A percentile compares a stretch with the other conserved stretches of the same genome.
These are phyloP conservation scores for Smallanthus sonchifolius DNA, from an alignment of 129 eudicot genomes.

Conservation along the genomic window DNA sequence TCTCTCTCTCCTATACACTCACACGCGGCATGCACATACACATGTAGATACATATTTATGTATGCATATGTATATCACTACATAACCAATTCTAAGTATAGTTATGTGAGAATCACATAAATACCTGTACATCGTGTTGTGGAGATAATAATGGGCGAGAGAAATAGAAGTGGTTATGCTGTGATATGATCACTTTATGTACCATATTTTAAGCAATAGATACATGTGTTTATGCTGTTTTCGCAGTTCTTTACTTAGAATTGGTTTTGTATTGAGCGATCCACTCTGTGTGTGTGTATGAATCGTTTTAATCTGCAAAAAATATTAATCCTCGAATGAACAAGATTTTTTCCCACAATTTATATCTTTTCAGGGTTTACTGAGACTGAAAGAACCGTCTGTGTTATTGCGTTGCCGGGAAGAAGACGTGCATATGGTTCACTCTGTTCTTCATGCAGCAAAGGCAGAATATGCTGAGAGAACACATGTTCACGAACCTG, in stretches of 20 bases:
- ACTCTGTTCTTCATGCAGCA: conserved; percentile 40
- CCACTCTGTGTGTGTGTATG: background rate
- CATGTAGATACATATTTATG: background rate
- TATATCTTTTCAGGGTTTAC: conserved; percentile 39
- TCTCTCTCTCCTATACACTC: background rate
- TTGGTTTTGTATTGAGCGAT: background rate
- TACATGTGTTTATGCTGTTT: background rate
- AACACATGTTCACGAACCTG: conserved; percentile 41
- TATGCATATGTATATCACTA: background rate
- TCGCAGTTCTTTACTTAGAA: background rate
- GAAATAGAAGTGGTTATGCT: background rate
- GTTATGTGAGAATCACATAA: background rate
- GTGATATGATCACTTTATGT: background rate
- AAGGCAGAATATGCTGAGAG: conserved; percentile 45
- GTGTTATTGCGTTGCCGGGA: conserved; percentile 53
- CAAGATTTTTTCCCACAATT: background rate
- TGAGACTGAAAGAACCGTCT: conserved; percentile 54
- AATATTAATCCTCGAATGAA: background rate
- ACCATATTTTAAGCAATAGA: background rate
- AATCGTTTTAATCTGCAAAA: background rate
- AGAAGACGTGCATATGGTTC: conserved; percentile 37
- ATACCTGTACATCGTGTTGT: background rate
- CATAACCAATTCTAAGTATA: background rate
- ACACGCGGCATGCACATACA: background rate
- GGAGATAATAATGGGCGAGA: background rate